A percentile compares a stretch with the other conserved stretches of the same genome.
phyloP scores from a whole-genome alignment of 768 basidiomycete species.

The Tulasnella sp. region DNA sequence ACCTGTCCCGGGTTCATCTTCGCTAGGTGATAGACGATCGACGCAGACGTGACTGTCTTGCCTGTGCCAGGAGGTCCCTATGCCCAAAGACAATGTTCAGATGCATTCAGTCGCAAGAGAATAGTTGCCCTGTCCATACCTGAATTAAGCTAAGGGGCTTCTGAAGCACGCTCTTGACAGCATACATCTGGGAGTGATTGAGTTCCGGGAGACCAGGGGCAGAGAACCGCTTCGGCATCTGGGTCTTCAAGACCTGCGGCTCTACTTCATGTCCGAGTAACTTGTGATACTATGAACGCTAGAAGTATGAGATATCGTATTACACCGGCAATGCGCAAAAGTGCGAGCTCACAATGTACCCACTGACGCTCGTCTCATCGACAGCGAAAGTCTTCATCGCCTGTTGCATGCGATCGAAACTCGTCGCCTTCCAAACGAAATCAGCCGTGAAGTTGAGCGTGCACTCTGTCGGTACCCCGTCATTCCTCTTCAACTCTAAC shows the following conservation, averaged over 20 bases:
- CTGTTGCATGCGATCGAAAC: constrained; percentile 97
- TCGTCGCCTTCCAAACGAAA: constrained; percentile 99
- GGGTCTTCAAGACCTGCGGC: constrained; percentile 54
- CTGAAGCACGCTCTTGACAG: constrained; percentile 96
- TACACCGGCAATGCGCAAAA: constrained; percentile 6
- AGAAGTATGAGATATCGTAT: background rate
- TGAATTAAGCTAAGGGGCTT: constrained; percentile 97
- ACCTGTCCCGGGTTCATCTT: constrained; percentile 99
- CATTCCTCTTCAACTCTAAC: constrained; percentile 77
- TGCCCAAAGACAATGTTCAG: background rate
- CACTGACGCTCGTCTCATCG: constrained; percentile 98
- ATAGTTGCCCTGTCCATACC: constrained; percentile 21
- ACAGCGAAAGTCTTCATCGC: constrained; percentile 99
- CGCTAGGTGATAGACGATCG: constrained; percentile 94
- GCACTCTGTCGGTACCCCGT: constrained; percentile 87
- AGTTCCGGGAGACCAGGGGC: constrained; percentile 95
- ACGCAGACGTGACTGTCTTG: constrained; percentile 98
- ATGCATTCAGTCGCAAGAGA: background rate
- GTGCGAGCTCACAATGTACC: constrained; percentile 69
- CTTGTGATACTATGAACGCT: constrained; percentile 73
- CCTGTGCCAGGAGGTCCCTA: constrained; percentile 93
- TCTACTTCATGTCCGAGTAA: constrained; percentile 95
- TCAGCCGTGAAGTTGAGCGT: constrained; percentile 95
- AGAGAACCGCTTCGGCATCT: constrained; percentile 44
- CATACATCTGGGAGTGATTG: constrained; percentile 99